phyloP scores from a whole-genome alignment of 805 yeast genomes.

The Pichia exigua region DNA sequence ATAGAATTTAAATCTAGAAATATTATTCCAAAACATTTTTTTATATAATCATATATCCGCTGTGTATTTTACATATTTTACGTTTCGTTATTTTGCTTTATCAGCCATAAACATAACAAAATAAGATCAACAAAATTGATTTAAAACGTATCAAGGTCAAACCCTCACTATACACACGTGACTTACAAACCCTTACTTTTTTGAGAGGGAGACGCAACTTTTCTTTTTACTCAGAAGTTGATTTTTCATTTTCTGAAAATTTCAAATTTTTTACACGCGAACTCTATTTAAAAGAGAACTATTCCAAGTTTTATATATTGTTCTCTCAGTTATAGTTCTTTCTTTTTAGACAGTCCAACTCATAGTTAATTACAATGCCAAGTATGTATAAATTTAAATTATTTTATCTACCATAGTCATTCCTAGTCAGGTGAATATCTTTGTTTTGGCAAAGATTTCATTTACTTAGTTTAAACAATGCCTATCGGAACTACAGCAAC shows the following conservation, averaged over 20 bases:
- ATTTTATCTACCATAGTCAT: background rate
- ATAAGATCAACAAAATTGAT: too few species aligned
- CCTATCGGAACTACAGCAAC: background rate
- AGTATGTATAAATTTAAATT: slow-evolving; percentile 17
- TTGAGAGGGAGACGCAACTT: background rate
- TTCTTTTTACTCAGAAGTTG: background rate
- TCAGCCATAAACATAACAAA: background rate
- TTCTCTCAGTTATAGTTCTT: background rate
- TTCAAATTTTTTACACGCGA: background rate
- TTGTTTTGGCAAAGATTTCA: background rate
- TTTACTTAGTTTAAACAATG: slow-evolving; percentile 4
- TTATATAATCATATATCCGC: background rate
- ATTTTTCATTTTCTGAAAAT: background rate
- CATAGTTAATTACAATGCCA: slow-evolving; percentile 20
- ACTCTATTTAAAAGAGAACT: background rate
- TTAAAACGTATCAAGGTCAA: background rate
- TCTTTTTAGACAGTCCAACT: background rate
- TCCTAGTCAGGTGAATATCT: background rate
- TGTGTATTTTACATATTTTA: background rate
- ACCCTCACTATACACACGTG: background rate
- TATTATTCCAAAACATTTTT: background rate
- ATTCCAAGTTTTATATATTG: background rate
- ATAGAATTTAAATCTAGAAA: background rate
- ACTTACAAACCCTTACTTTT: background rate
- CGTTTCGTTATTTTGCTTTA: background rate